Conservation (phyloP, 2,329 filamentous ascomycete genomes). For the Davidsoniella australis region DNA sequence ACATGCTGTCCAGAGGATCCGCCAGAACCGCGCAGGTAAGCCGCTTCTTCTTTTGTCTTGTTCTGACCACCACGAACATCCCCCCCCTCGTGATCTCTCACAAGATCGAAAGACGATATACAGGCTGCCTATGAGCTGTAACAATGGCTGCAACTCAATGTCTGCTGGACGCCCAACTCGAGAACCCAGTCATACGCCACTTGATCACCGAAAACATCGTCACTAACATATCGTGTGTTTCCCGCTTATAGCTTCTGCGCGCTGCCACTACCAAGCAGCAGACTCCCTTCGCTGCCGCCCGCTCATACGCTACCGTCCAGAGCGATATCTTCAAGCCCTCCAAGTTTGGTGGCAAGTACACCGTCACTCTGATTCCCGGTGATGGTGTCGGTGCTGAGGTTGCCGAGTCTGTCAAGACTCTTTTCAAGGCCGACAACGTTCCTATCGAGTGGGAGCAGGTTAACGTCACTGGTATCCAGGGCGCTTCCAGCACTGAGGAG, state of each 20-base stretch:
- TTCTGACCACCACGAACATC: not conserved
- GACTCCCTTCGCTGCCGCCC: conserved; percentile 23
- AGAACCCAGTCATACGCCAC: not conserved
- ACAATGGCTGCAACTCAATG: not conserved
- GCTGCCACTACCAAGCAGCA: conserved; percentile 29
- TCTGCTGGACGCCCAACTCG: not conserved
- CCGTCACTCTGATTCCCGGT: conserved; percentile 93
- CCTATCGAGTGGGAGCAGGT: conserved; percentile 98
- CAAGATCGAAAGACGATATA: not conserved
- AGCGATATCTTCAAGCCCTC: conserved; percentile 97
- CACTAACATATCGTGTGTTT: conserved; percentile 16
- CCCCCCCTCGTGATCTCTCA: not conserved
- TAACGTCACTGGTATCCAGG: conserved; percentile 80
- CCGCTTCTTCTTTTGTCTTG: conserved; percentile 13
- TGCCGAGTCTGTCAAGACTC: conserved; percentile 92
- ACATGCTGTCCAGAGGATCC: conserved; percentile 43
- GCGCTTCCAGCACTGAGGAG: conserved; percentile 65
- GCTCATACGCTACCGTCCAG: conserved; percentile 63
- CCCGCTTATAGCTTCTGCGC: conserved; percentile 30
- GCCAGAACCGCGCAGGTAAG: conserved; percentile 40
- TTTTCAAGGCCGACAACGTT: conserved; percentile 99
- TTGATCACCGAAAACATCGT: not conserved
- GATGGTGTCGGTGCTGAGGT: conserved; percentile 98
- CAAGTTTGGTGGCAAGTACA: conserved; percentile 99
- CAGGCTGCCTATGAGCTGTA: not conserved